These are phyloP conservation scores for Pelargonium exstipulatum DNA, from an alignment of 441 rosid species.

Conservation along the genomic window DNA sequence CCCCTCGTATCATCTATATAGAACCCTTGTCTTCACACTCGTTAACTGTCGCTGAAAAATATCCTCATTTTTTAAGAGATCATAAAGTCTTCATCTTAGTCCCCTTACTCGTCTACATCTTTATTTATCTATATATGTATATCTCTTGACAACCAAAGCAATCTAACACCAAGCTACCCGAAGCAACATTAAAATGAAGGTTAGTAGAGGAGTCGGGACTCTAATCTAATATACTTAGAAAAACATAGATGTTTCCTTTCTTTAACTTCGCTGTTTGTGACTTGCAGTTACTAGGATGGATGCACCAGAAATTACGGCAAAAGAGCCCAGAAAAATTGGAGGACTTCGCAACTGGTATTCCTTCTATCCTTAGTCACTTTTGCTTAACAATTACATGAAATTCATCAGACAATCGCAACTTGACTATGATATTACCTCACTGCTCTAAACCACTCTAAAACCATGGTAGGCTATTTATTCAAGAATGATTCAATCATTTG, in stretches of 20 bases:
- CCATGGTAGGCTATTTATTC: neutral
- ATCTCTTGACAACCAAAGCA: constrained; percentile 32
- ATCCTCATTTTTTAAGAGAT: constrained; percentile 22
- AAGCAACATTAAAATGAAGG: constrained; percentile 59
- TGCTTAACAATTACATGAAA: constrained; percentile 16
- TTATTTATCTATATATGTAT: constrained; percentile 21
- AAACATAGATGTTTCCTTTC: constrained; percentile 22
- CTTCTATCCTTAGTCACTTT: constrained; percentile 20
- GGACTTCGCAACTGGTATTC: constrained; percentile 59
- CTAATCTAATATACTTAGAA: constrained; percentile 18
- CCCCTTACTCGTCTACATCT: constrained; percentile 24
- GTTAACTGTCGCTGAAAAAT: constrained; percentile 23
- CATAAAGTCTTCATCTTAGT: constrained; percentile 30
- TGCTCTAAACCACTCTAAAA: neutral
- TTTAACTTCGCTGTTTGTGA: constrained; percentile 28
- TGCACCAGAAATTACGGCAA: constrained; percentile 51
- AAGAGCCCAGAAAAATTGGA: constrained; percentile 46
- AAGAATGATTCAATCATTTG: neutral
- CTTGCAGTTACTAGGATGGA: constrained; percentile 79
- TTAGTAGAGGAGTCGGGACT: constrained; percentile 25
- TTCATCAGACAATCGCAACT: constrained; percentile 7
- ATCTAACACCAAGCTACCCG: constrained; percentile 27
- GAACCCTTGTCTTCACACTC: constrained; percentile 34
- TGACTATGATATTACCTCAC: constrained; percentile 8
- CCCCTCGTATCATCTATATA: constrained; percentile 29